Conservation (phyloP, 441 rosid genomes). For the Melastoma candidum region DNA sequence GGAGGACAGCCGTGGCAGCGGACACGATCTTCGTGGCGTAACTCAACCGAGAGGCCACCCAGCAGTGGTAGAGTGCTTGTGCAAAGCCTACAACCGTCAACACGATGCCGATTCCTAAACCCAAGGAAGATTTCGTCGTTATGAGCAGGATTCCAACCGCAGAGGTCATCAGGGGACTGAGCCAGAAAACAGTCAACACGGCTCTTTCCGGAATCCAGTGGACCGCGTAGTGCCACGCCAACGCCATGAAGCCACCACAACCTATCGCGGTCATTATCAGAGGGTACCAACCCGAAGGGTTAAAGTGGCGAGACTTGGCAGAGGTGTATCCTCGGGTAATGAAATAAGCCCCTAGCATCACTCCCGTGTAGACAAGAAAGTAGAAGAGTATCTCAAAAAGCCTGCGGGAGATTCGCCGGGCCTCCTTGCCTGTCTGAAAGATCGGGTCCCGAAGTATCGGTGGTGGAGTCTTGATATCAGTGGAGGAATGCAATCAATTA, state of each 20-base stretch:
- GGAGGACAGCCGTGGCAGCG: slow-evolving; percentile 41
- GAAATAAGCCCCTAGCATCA: slow-evolving; percentile 39
- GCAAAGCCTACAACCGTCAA: slow-evolving; percentile 32
- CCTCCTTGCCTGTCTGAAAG: slow-evolving; percentile 7
- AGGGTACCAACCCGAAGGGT: slow-evolving; percentile 67
- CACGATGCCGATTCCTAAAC: slow-evolving; percentile 40
- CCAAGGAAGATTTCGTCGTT: slow-evolving; percentile 33
- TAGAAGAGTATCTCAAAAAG: slow-evolving; percentile 51
- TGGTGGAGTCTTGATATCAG: too few species aligned
- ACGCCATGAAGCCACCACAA: slow-evolving; percentile 36
- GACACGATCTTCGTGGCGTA: slow-evolving; percentile 45
- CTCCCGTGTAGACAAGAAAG: slow-evolving; percentile 33
- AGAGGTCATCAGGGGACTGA: slow-evolving; percentile 52
- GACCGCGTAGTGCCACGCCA: slow-evolving; percentile 42
- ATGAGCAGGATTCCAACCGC: slow-evolving; percentile 50
- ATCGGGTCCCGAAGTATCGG: not conserved
- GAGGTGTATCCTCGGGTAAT: slow-evolving; percentile 47
- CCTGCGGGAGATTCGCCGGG: slow-evolving; percentile 29
- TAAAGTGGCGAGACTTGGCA: slow-evolving; percentile 39
- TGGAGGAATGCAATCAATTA: too few species aligned
- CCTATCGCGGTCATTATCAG: slow-evolving; percentile 55
- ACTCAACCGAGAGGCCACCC: slow-evolving; percentile 50
- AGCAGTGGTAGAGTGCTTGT: slow-evolving; percentile 59
- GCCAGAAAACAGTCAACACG: slow-evolving; percentile 52
- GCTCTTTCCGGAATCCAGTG: slow-evolving; percentile 36